A percentile compares a stretch with the other conserved stretches of the same genome.
phyloP scores from a whole-genome alignment of 208 protist species.

The Leishmania gerbilli region DNA sequence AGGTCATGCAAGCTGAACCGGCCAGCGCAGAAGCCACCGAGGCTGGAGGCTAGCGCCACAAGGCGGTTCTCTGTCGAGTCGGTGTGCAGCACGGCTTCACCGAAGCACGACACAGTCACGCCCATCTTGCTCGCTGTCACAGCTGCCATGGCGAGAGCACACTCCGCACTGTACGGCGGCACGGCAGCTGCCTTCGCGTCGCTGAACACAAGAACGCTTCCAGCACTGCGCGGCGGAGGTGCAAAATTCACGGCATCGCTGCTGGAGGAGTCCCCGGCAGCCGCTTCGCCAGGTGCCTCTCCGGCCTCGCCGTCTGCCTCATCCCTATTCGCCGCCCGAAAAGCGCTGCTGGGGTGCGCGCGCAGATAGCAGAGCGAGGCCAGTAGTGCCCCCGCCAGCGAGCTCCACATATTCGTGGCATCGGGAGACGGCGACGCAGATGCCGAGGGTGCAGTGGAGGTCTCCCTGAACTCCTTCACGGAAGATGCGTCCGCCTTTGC shows the following conservation, averaged over 20 bases:
- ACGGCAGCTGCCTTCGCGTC: conserved; percentile 21
- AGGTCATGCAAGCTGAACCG: conserved; percentile 37
- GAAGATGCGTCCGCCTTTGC: background rate
- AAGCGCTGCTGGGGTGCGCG: conserved; percentile 27
- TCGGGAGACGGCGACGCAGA: background rate
- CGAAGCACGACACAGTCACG: conserved; percentile 58
- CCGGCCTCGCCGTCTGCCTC: background rate
- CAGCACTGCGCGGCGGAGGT: conserved; percentile 1
- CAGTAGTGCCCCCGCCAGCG: conserved; percentile 64
- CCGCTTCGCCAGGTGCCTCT: background rate
- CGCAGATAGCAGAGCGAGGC: conserved; percentile 57
- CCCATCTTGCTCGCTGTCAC: conserved; percentile 38
- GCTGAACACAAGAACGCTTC: conserved; percentile 63
- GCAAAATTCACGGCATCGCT: background rate
- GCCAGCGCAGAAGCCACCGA: conserved; percentile 37
- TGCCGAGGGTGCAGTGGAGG: background rate
- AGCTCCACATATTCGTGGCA: conserved; percentile 43
- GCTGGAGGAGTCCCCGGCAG: background rate
- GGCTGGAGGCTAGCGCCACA: conserved; percentile 36
- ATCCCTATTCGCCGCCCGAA: background rate
- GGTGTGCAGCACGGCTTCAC: conserved; percentile 26
- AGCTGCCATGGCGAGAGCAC: conserved; percentile 59
- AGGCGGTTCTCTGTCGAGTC: conserved; percentile 31
- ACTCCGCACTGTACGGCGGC: conserved; percentile 61
- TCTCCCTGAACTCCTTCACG: conserved; percentile 4